Percentiles rank a stretch among this genome's conserved stretches.
Evolutionary conservation across 2,329 filamentous ascomycete species (phyloP).

Genomic region (Pestalotiopsis sp.): DNA sequence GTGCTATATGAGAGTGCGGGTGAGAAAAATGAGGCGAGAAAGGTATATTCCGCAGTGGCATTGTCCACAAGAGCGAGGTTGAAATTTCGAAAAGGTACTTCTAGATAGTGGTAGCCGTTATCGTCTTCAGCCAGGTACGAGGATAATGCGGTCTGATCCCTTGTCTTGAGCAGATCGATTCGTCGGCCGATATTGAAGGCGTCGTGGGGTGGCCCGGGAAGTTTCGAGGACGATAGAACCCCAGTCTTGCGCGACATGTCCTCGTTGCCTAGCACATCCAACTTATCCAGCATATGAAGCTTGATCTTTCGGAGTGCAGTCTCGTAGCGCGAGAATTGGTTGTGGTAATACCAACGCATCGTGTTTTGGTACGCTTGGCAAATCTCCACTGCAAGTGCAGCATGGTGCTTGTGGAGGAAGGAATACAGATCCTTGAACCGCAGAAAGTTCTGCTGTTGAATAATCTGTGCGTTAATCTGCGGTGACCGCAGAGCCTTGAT

Average conservation of each 20-base stretch:
- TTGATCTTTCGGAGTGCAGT: constrained; percentile 83
- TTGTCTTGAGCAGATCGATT: constrained; percentile 77
- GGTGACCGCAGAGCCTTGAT: constrained; percentile 93
- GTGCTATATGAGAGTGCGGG: constrained; percentile 74
- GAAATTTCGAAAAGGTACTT: constrained; percentile 90
- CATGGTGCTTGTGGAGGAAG: constrained; percentile 82
- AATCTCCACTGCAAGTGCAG: constrained; percentile 85
- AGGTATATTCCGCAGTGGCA: constrained; percentile 91
- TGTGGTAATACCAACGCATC: constrained; percentile 97
- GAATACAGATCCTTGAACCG: constrained; percentile 85
- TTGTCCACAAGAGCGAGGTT: constrained; percentile 95
- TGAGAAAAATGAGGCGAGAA: constrained; percentile 87
- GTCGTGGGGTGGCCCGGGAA: constrained; percentile 70
- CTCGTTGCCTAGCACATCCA: constrained; percentile 82
- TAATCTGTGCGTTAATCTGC: constrained; percentile 95
- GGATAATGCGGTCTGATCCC: constrained; percentile 75
- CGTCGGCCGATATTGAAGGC: constrained; percentile 87
- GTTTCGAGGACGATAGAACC: constrained; percentile 54
- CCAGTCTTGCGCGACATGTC: constrained; percentile 67
- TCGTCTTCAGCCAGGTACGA: constrained; percentile 93
- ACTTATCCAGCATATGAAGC: constrained; percentile 79
- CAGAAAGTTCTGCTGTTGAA: constrained; percentile 90
- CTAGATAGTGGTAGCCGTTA: constrained; percentile 81
- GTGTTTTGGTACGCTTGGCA: constrained; percentile 94
- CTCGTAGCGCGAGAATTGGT: constrained; percentile 87